phyloP scores from a whole-genome alignment of 306 rosid species.

The Vigna angularis region DNA sequence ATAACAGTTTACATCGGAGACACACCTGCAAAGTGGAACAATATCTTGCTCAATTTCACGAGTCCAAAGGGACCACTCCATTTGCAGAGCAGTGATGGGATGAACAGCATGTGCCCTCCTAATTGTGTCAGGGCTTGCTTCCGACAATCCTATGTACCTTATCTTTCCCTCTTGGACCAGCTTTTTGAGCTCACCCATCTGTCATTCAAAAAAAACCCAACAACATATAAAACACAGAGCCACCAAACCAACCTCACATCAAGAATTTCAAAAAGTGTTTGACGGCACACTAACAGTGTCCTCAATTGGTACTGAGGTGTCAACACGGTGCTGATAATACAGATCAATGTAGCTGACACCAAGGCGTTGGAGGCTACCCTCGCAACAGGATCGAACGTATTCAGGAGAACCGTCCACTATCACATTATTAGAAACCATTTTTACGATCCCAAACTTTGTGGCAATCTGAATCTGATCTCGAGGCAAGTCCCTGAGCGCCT shows the following conservation, averaged over 20 bases:
- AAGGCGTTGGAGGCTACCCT: constrained; percentile 80
- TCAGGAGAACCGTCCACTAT: constrained; percentile 77
- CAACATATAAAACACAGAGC: constrained; percentile 1
- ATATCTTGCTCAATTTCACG: constrained; percentile 78
- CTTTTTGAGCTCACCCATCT: constrained; percentile 73
- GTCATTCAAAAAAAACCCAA: constrained; percentile 14
- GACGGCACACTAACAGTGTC: constrained; percentile 64
- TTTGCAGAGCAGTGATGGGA: constrained; percentile 77
- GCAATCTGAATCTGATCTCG: constrained; percentile 80
- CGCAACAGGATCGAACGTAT: constrained; percentile 80
- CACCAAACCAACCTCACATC: not conserved
- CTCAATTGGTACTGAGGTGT: constrained; percentile 80
- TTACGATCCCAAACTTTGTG: constrained; percentile 78
- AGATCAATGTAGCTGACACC: constrained; percentile 81
- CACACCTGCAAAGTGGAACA: constrained; percentile 72
- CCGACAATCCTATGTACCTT: constrained; percentile 74
- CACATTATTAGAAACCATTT: constrained; percentile 33
- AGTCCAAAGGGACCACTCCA: constrained; percentile 86
- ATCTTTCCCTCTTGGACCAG: constrained; percentile 73
- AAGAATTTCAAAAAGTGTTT: not conserved
- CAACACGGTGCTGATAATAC: constrained; percentile 82
- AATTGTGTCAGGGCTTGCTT: constrained; percentile 70
- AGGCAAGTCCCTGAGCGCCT: constrained; percentile 76
- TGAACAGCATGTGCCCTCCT: constrained; percentile 85
- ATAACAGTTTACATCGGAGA: not conserved